Evolutionary conservation across 139 green algal genomes (phyloP).

Genomic region (Tetraselmis chui): DNA sequence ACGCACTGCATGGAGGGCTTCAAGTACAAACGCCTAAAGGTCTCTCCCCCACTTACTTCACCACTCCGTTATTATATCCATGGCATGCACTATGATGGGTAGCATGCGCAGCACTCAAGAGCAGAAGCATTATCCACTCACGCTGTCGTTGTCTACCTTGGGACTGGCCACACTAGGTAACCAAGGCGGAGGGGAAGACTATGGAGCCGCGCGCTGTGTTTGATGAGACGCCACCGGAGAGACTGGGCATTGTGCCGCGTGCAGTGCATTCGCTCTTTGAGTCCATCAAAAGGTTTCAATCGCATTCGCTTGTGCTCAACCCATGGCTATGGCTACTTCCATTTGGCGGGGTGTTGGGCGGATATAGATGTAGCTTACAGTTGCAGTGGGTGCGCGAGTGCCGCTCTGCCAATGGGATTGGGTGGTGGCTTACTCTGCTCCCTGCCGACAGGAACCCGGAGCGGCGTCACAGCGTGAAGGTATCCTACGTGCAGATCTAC

Average conservation of each 20-base stretch:
- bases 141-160: too few species aligned
- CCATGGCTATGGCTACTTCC: too few species aligned
- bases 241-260: constrained; percentile 38
- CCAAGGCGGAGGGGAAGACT: not conserved
- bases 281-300: not conserved
- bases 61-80: too few species aligned
- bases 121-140: too few species aligned
- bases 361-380: too few species aligned
- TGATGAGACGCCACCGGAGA: constrained; percentile 15
- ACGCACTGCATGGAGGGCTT: constrained; percentile 53
- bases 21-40: constrained; percentile 15
- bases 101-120: too few species aligned
- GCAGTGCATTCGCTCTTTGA: constrained; percentile 30
- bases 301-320: too few species aligned
- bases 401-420: too few species aligned
- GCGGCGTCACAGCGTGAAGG: constrained; percentile 16
- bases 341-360: too few species aligned
- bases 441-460: not conserved
- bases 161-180: not conserved
- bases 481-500: constrained; percentile 45
- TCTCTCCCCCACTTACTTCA: not conserved
- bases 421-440: too few species aligned
- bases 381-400: too few species aligned
- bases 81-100: too few species aligned
- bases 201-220: constrained; percentile 21